Evolutionary conservation across 257 asterid genomes (phyloP).

Genomic region (Gynochthodes officinalis): DNA sequence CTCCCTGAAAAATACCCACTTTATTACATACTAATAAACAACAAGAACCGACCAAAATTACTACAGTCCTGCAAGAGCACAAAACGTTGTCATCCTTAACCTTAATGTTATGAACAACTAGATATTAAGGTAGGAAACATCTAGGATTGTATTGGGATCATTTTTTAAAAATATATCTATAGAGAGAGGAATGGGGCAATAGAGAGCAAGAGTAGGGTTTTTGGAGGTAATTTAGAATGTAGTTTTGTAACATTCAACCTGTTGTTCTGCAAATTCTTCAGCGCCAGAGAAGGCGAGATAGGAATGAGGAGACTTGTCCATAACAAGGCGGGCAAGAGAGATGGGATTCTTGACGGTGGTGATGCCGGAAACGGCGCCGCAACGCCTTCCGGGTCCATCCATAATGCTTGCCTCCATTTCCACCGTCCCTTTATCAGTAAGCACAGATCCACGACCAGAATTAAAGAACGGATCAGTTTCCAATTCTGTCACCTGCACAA

Average conservation of each 20-base stretch:
- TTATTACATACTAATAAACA: too few species aligned
- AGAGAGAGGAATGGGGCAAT: too few species aligned
- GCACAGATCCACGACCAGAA: constrained; percentile 99
- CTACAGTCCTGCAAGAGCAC: too few species aligned
- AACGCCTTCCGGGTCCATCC: constrained; percentile 86
- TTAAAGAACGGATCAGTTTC: constrained; percentile 87
- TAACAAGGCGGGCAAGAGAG: constrained; percentile 93
- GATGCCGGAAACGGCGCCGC: constrained; percentile 97
- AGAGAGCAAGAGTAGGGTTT: background rate
- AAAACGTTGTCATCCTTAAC: too few species aligned
- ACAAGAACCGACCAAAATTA: too few species aligned
- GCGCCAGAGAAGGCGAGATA: constrained; percentile 91
- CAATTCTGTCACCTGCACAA: constrained; percentile 69
- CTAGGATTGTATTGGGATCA: too few species aligned
- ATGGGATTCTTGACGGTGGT: constrained; percentile 83
- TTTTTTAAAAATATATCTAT: too few species aligned
- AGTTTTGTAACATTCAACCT: too few species aligned
- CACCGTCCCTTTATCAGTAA: constrained; percentile 82
- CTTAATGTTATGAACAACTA: too few species aligned
- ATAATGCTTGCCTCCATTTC: constrained; percentile 99
- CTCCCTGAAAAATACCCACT: constrained; percentile 45
- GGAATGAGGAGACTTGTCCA: constrained; percentile 97
- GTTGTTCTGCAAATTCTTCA: constrained; percentile 81
- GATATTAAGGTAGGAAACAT: too few species aligned
- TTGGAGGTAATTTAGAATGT: too few species aligned